phyloP scores from a whole-genome alignment of 129 eudicot species.

The Glebionis coronaria region DNA sequence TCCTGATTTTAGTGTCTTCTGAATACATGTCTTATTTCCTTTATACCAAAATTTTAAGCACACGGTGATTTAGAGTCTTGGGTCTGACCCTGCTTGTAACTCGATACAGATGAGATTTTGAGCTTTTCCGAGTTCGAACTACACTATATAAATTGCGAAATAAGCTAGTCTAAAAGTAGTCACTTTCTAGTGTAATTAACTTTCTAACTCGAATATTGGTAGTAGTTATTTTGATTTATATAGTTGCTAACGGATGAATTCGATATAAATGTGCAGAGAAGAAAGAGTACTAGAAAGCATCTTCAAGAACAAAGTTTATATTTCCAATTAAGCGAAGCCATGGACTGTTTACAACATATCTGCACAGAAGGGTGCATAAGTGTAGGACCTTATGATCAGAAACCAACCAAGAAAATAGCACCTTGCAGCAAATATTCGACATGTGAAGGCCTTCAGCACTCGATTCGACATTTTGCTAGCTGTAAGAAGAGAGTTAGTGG shows the following conservation, averaged over 20 bases:
- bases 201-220: too few species aligned
- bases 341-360: slow-evolving; percentile 92
- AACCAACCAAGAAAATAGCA: slow-evolving; percentile 49
- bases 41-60: too few species aligned
- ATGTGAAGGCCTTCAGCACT: slow-evolving; percentile 78
- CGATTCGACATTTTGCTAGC: slow-evolving; percentile 66
- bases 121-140: too few species aligned
- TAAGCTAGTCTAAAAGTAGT: too few species aligned
- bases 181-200: too few species aligned
- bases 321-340: slow-evolving; percentile 81
- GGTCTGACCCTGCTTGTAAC: too few species aligned
- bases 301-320: slow-evolving; percentile 65
- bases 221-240: too few species aligned
- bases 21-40: too few species aligned
- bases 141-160: too few species aligned
- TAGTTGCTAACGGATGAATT: slow-evolving; percentile 11
- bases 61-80: too few species aligned
- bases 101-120: too few species aligned
- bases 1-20: too few species aligned
- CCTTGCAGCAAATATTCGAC: slow-evolving; percentile 80
- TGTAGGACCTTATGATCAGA: slow-evolving; percentile 81
- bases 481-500: slow-evolving; percentile 79
- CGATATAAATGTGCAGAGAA: slow-evolving; percentile 55
- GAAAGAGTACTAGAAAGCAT: slow-evolving; percentile 57
- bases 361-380: slow-evolving; percentile 91